These are phyloP conservation scores for Alternaria sp. DNA, from an alignment of 2,329 filamentous ascomycete species.

Conservation along the genomic window DNA sequence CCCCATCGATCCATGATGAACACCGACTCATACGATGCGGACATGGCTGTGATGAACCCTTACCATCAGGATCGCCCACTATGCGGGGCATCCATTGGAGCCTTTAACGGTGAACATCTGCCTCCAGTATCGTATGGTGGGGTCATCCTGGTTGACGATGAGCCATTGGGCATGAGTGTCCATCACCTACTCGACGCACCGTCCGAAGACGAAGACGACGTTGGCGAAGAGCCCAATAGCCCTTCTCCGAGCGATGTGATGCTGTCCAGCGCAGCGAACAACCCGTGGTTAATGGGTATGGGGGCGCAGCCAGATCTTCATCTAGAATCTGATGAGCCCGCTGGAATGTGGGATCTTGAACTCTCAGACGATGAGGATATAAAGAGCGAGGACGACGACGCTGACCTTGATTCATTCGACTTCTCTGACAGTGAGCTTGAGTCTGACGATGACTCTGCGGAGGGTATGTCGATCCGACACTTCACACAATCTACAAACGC, in stretches of 20 bases:
- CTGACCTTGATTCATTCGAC: conserved; percentile 50
- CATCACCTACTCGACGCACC: conserved; percentile 88
- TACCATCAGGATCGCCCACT: conserved; percentile 78
- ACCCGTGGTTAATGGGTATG: conserved; percentile 48
- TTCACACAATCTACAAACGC: background rate
- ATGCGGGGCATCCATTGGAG: conserved; percentile 92
- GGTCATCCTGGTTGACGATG: conserved; percentile 81
- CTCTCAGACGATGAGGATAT: conserved; percentile 60
- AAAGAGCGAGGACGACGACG: conserved; percentile 50
- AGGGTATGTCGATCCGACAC: conserved; percentile 17
- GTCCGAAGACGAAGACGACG: conserved; percentile 59
- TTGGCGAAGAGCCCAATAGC: conserved; percentile 45
- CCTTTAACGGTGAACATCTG: conserved; percentile 84
- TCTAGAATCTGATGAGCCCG: conserved; percentile 34
- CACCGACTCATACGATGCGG: conserved; percentile 42
- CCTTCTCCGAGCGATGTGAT: conserved; percentile 35
- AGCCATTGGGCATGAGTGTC: conserved; percentile 91
- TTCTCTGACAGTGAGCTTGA: conserved; percentile 65
- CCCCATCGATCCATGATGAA: conserved; percentile 52
- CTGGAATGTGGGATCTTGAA: conserved; percentile 52
- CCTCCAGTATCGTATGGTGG: conserved; percentile 92
- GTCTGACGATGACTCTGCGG: conserved; percentile 39
- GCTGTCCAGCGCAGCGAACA: conserved; percentile 53
- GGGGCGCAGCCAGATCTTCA: conserved; percentile 45
- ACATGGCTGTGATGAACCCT: conserved; percentile 65